Conservation (phyloP, 2,329 filamentous ascomycete genomes). For the Boeremia lycopersici region DNA sequence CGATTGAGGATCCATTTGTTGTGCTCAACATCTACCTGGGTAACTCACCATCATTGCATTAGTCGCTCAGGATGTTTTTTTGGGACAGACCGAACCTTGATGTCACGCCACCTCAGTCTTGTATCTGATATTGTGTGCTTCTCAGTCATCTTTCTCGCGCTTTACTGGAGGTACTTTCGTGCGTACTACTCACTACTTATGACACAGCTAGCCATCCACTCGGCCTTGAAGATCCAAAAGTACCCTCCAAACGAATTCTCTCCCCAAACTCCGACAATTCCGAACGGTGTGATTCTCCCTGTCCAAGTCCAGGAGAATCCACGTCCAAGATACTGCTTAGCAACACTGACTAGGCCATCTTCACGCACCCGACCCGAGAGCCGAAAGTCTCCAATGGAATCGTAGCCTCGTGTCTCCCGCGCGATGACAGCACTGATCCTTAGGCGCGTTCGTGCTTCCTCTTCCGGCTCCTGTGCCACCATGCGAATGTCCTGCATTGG, state of each 20-base stretch:
- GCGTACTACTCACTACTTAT: not conserved
- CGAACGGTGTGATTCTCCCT: constrained; percentile 30
- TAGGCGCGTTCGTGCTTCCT: constrained; percentile 4
- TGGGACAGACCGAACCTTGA: too few relatives aligned
- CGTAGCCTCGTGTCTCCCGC: constrained; percentile 18
- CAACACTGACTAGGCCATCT: constrained; percentile 22
- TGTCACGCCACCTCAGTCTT: too few relatives aligned
- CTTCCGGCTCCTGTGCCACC: not conserved
- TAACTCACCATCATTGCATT: too few relatives aligned
- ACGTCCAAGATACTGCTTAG: constrained; percentile 21
- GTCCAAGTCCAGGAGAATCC: constrained; percentile 21
- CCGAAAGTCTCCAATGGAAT: constrained; percentile 22
- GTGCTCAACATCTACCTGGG: too few relatives aligned
- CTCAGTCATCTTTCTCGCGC: too few relatives aligned
- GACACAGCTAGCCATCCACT: constrained; percentile 17
- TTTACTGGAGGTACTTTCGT: too few relatives aligned
- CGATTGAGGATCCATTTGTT: too few relatives aligned
- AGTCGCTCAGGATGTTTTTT: too few relatives aligned
- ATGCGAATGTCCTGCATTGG: constrained; percentile 23
- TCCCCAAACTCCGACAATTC: constrained; percentile 32
- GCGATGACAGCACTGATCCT: constrained; percentile 13
- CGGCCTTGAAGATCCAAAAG: constrained; percentile 36
- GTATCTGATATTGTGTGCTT: too few relatives aligned
- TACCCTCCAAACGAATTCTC: constrained; percentile 25
- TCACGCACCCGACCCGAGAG: constrained; percentile 21